A percentile compares a stretch with the other conserved stretches of the same genome.
phyloP scores from a whole-genome alignment of 805 yeast species.

The Kodamaea sagamina region DNA sequence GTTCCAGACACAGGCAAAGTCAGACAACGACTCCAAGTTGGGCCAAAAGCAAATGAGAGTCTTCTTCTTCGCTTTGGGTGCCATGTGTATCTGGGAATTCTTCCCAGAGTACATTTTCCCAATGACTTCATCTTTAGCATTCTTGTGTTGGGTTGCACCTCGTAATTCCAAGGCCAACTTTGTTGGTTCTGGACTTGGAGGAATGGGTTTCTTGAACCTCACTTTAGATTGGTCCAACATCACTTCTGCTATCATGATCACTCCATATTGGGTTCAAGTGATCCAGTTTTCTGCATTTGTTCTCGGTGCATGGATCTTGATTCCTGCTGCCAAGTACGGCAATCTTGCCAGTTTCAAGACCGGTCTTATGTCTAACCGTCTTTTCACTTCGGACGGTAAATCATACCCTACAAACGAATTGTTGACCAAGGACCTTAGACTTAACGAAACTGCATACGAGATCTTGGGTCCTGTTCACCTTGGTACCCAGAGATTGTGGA shows the following conservation, averaged over 20 bases:
- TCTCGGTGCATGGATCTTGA: slow-evolving; percentile 25
- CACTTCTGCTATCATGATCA: slow-evolving; percentile 25
- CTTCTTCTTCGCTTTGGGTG: slow-evolving; percentile 20
- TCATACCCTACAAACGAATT: slow-evolving; percentile 23
- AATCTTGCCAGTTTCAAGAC: slow-evolving; percentile 19
- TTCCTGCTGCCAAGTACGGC: slow-evolving; percentile 29
- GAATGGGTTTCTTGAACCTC: slow-evolving; percentile 28
- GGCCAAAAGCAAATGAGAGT: slow-evolving; percentile 20
- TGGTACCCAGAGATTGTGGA: slow-evolving; percentile 30
- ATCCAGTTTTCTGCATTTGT: slow-evolving; percentile 26
- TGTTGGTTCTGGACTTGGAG: slow-evolving; percentile 29
- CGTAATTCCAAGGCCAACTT: slow-evolving; percentile 21
- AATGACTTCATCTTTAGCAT: slow-evolving; percentile 26
- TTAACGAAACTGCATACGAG: slow-evolving; percentile 25
- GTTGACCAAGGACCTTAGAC: slow-evolving; percentile 19
- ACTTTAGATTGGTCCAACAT: slow-evolving; percentile 30
- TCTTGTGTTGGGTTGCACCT: slow-evolving; percentile 28
- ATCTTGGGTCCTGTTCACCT: slow-evolving; percentile 25
- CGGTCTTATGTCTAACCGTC: slow-evolving; percentile 27
- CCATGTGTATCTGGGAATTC: slow-evolving; percentile 23
- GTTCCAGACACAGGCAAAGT: slow-evolving; percentile 14
- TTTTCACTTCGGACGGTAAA: slow-evolving; percentile 21
- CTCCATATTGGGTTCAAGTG: slow-evolving; percentile 29
- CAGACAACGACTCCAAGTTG: slow-evolving; percentile 12
- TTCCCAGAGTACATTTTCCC: slow-evolving; percentile 28